These are phyloP conservation scores for Fusarium verticillioides DNA, from an alignment of 2,329 filamentous ascomycete species.

Conservation along the genomic window DNA sequence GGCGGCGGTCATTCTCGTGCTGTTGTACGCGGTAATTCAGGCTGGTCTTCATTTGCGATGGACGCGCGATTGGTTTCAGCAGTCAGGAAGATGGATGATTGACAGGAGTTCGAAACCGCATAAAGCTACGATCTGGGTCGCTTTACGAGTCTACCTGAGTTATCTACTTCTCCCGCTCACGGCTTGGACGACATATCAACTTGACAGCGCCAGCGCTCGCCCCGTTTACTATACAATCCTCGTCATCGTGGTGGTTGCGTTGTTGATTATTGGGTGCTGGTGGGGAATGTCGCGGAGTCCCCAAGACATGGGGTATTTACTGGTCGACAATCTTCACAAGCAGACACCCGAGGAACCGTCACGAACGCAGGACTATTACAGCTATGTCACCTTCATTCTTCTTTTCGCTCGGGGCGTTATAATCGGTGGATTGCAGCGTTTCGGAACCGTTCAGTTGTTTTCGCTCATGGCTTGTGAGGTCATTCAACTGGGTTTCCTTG, in stretches of 20 bases:
- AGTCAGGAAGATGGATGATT: conserved; percentile 48
- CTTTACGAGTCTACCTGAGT: conserved; percentile 77
- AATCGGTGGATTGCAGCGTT: conserved; percentile 31
- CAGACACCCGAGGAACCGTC: conserved; percentile 59
- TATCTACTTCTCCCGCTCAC: conserved; percentile 80
- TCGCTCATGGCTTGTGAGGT: conserved; percentile 30
- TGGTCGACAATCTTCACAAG: conserved; percentile 69
- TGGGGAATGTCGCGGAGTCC: conserved; percentile 44
- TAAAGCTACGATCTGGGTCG: conserved; percentile 56
- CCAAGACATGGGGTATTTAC: conserved; percentile 45
- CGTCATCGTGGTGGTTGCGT: conserved; percentile 29
- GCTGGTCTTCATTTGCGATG: conserved; percentile 44
- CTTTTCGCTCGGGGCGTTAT: conserved; percentile 25
- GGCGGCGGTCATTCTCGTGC: conserved; percentile 66
- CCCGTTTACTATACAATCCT: conserved; percentile 51
- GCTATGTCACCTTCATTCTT: conserved; percentile 25
- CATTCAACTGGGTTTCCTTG: conserved; percentile 17
- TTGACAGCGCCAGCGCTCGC: conserved; percentile 49
- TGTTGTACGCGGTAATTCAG: conserved; percentile 67
- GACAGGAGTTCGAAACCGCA: conserved; percentile 43
- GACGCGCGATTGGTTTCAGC: conserved; percentile 55
- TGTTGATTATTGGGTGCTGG: conserved; percentile 41
- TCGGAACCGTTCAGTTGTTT: conserved; percentile 22
- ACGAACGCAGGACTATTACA: conserved; percentile 62
- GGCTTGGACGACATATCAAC: conserved; percentile 77